phyloP scores from a whole-genome alignment of 2,329 filamentous ascomycete species.

The Penicillium sp. region DNA sequence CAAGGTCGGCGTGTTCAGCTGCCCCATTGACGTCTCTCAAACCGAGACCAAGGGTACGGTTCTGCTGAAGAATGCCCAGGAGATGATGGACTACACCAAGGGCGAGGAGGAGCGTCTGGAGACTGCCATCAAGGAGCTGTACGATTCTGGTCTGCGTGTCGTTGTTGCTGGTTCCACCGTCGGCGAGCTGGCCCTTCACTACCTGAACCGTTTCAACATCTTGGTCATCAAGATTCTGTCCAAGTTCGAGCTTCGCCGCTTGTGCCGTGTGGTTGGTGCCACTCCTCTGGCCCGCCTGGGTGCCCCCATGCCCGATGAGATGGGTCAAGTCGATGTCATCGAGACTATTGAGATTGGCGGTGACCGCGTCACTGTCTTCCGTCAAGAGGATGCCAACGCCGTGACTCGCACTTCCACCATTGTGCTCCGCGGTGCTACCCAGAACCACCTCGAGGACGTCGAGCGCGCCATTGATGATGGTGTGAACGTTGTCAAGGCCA shows the following conservation, averaged over 20 bases:
- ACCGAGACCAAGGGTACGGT: conserved; percentile 99
- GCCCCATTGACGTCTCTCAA: conserved; percentile 90
- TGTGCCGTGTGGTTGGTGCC: conserved; percentile 94
- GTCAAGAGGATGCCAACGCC: conserved; percentile 79
- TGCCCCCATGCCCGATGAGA: conserved; percentile 99
- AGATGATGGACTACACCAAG: conserved; percentile 98
- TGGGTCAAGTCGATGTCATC: conserved; percentile 90
- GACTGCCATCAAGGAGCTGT: conserved; percentile 86
- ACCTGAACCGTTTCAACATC: conserved; percentile 95
- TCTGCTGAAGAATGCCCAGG: conserved; percentile 92
- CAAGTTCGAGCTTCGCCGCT: conserved; percentile 92
- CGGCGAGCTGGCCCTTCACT: conserved; percentile 93
- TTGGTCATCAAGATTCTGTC: conserved; percentile 95
- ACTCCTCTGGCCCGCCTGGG: conserved; percentile 94
- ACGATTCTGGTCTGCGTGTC: conserved; percentile 90
- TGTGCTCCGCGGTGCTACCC: conserved; percentile 90
- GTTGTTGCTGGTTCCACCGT: conserved; percentile 91
- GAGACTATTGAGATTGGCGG: conserved; percentile 98
- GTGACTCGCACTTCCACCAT: conserved; percentile 90
- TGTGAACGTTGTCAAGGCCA: conserved; percentile 97
- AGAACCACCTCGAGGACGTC: conserved; percentile 96
- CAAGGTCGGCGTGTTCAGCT: conserved; percentile 96
- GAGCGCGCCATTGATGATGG: conserved; percentile 97
- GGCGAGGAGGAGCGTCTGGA: conserved; percentile 94
- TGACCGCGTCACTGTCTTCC: conserved; percentile 96